phyloP scores from a whole-genome alignment of 2,329 filamentous ascomycete genomes.

The Geosmithia flava region DNA sequence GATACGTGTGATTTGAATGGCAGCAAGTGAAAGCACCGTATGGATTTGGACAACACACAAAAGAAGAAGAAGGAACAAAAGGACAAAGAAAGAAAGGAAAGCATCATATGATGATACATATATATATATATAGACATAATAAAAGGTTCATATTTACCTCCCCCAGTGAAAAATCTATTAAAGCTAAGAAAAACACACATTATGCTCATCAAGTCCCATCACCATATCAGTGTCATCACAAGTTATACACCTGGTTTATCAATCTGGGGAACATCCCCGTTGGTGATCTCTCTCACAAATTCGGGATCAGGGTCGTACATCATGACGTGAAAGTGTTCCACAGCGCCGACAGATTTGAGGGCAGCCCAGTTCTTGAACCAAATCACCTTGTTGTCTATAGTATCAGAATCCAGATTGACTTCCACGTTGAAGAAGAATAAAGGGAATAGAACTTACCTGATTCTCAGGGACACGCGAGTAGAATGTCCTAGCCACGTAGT shows the following conservation, averaged over 20 bases:
- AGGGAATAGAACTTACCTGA: slow-evolving; percentile 28
- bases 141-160: too few relatives aligned
- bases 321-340: slow-evolving; percentile 96
- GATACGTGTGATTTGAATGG: neutral
- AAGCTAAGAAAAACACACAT: too few relatives aligned
- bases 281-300: slow-evolving; percentile 60
- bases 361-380: slow-evolving; percentile 67
- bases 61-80: too few relatives aligned
- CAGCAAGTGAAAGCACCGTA: neutral
- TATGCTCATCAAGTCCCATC: too few relatives aligned
- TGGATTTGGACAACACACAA: too few relatives aligned
- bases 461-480: slow-evolving; percentile 34
- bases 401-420: slow-evolving; percentile 2
- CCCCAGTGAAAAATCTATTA: too few relatives aligned
- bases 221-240: too few relatives aligned
- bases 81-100: too few relatives aligned
- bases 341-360: slow-evolving; percentile 72
- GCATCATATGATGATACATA: too few relatives aligned
- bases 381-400: slow-evolving; percentile 14
- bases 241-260: neutral
- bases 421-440: slow-evolving; percentile 8
- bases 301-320: slow-evolving; percentile 60
- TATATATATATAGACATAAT: too few relatives aligned
- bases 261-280: slow-evolving; percentile 56
- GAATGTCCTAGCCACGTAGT: slow-evolving; percentile 59